Evolutionary conservation across 345 rosid genomes (phyloP).

Genomic region (Combretum micranthum): DNA sequence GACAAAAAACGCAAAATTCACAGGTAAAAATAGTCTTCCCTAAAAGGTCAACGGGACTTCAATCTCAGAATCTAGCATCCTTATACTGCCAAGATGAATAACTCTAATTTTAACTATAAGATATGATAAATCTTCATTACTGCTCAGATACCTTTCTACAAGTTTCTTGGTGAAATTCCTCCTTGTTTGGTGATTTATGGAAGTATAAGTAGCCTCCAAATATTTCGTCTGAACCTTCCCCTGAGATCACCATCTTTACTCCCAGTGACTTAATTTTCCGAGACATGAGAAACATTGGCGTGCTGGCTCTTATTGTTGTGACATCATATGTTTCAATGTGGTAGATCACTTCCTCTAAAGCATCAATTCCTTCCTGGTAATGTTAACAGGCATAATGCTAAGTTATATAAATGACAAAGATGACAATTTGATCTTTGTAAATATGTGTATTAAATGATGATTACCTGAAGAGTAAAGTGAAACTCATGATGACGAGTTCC

Average conservation of each 20-base stretch:
- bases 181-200: constrained; percentile 94
- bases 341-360: constrained; percentile 93
- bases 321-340: constrained; percentile 95
- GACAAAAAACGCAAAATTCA: not conserved
- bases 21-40: not conserved
- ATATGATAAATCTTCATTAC: not conserved
- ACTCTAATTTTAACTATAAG: not conserved
- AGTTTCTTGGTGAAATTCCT: constrained; percentile 84
- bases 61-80: not conserved
- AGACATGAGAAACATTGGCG: constrained; percentile 92
- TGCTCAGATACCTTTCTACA: constrained; percentile 61
- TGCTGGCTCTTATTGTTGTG: constrained; percentile 90
- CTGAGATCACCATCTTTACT: constrained; percentile 96
- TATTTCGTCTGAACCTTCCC: constrained; percentile 93
- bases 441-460: not conserved
- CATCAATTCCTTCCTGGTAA: constrained; percentile 85
- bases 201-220: constrained; percentile 95
- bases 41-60: not conserved
- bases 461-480: constrained; percentile 84
- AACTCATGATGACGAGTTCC: constrained; percentile 95
- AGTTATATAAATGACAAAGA: not conserved
- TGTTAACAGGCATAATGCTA: constrained; percentile 1
- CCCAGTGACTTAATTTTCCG: constrained; percentile 91
- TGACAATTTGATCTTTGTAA: too few relatives aligned
- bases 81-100: not conserved